Evolutionary conservation across 2,329 filamentous ascomycete species (phyloP), one percentile per base, ranked within the genome.

Genomic region (Aureobasidium uvarum): DNA sequence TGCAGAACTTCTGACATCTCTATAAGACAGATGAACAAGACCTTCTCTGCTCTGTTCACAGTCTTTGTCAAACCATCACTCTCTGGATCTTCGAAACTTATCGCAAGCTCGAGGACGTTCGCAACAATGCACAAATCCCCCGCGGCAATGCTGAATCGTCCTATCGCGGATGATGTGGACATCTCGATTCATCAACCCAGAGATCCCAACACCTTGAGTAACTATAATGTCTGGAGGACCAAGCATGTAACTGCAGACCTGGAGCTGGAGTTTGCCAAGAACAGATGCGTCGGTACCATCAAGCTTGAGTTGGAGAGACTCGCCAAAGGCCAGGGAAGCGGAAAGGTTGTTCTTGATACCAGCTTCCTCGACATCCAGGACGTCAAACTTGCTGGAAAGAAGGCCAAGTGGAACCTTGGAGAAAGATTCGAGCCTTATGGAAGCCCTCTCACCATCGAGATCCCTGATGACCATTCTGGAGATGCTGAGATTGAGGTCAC

Each of bases 121-220:
- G 46, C 59, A 51, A 52, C 59, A 16, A 69, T 69, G 68, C 68
- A 69, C 55, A 65, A 65, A 48, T 64, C 68, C 28, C 67, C 68
- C 18, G 68, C 68, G 28, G 68, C 68, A 11, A 67, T 67, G 38
- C 52, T 67, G 25, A 48, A 52, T 5, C 60, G 50, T 20, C 68
- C 68, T 25, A 43, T 67, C 39, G 33, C 63, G 20, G 63, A 52
- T 13, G 31, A 64, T 48, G 54, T 67, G 11, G 66, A 68, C 33
- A 67, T 68, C n/a, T 70, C 68, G 48, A 74, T 76, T 16, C 73
- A 75, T 55, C 66, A 72, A 43, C 72, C 70, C 10, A 68, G 75
- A 68, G 94, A 98, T 79, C 92, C 92, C 62, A 96, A 92, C 77
- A 97, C 95, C 31, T 80, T 95, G 66, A 90, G 91, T 74, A 98